Base-by-base conservation (phyloP, 2,329 filamentous ascomycete genomes). In the Arachnopeziza araneosa region DNA sequence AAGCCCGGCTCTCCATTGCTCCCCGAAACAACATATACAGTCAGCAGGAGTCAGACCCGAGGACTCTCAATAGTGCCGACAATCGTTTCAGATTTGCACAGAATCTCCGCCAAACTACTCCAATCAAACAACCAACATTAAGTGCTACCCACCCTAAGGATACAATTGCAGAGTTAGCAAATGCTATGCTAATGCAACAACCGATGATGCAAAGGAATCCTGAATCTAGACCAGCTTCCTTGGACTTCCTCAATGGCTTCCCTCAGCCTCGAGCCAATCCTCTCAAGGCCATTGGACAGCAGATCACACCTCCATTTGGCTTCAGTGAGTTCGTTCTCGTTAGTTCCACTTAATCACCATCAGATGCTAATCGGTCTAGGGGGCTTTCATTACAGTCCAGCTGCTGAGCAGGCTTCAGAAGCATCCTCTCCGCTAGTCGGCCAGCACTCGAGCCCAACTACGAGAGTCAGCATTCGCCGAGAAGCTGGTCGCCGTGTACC, bases 261-360 rank as follows among this genome's bases (percentile, higher is more conserved):
- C 64, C 3, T 12, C 53, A 21, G 63, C 54, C 36, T 17, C 66
- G 59, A 49, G 26, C 65, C 7, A 61, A 61, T 14, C 63, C 65
- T 21, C 58, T 69, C 12, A 67, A 71, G 36, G 63, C 60, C 10
- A 67, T 63, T 26, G 66, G 54, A 22, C 67, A 69, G 36, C 69
- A 72, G 44, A 52, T 68, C 44, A 70, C 67, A 23, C 67, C 68
- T 3, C 69, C 70, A 14, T 69, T 69, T 54, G 69, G 66, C 24
- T 54, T 68, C 1, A 66, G 70, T 73, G 62, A 65, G 65, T 63
- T 14, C 32, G 48, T 26, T 52, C 21, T 32, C 22, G 2, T 32
- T 56, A 52, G 12, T 24, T 2, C 52, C 50, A 9, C 10, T 14
- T 56, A n/a, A 52, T 7, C 52, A 53, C 21, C 24, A 50, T 50